Base-by-base conservation (phyloP, 257 asterid genomes). In the Jacaranda copaia region DNA sequence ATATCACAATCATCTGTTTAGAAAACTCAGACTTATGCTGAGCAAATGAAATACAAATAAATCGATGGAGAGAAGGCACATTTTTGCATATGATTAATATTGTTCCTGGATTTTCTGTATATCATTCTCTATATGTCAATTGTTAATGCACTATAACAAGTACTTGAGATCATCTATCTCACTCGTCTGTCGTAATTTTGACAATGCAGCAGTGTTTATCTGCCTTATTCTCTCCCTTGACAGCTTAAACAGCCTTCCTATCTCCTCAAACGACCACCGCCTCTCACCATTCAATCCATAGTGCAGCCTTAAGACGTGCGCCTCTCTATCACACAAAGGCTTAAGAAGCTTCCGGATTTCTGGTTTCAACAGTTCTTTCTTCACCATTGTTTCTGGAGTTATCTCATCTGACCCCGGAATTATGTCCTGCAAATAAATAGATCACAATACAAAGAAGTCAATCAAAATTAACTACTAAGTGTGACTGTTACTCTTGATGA, bases 171-270 rank as follows among this genome's bases (percentile, higher is more conserved):
- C 84, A 64, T 89, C 70, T 35, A 70, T 35, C 53, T 73, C 16
- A 16, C 10, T 80, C 58, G 71, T 52, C 70, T 82, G 70, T 15
- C 84, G 66, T 78, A 89, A 35, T 77, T 91, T 91, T 6, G 72
- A 51, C 80, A 91, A 75, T 74, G 94, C 97, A 68, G 59, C 77
- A 70, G 81, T 67, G 48, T 78, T 89, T 25, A 91, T 85, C 85
- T 91, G 94, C 82, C 97, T 80, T 64, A 91, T 86, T 80, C 94
- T 87, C 83, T 89, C 97, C 83, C 97, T 85, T 48, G 94, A 91
- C 19, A 91, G 88, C 67, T 85, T 77, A 42, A 89, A 32, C 18
- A 70, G 20, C 70, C 75, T 84, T 61, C 91, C 97, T 20, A 85
- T 86, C 79, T 91, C 97, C 84, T 91, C 93, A 42, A 87, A 89